Percentiles rank a stretch among this genome's conserved stretches.
Conservation (phyloP, 2,329 filamentous ascomycete species). For the Botrytis sinoallii region DNA sequence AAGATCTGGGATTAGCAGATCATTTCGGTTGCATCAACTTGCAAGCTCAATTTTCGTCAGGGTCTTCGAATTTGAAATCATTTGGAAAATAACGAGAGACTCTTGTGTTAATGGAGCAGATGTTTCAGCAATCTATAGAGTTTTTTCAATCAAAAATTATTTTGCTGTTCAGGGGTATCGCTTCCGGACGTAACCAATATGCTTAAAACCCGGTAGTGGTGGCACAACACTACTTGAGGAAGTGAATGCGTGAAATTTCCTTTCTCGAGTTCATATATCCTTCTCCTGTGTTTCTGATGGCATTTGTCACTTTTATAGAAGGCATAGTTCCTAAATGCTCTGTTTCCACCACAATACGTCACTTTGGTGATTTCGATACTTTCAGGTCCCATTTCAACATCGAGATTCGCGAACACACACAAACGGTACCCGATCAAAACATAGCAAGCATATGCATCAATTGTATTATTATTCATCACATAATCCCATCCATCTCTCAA, state of each 20-base stretch:
- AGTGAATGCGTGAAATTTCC: not conserved
- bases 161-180: not conserved
- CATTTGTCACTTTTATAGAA: not conserved
- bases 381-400: not conserved
- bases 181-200: not conserved
- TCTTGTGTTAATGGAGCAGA: not conserved
- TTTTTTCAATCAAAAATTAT: not conserved
- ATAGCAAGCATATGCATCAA: not conserved
- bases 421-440: not conserved
- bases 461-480: not conserved
- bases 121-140: not conserved
- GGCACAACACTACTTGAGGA: no score
- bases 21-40: not conserved
- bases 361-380: not conserved
- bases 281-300: not conserved
- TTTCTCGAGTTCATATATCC: no score
- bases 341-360: not conserved
- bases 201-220: not conserved
- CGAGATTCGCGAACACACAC: not conserved
- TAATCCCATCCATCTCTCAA: not conserved
- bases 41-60: rapidly evolving
- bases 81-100: not conserved
- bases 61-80: not conserved
- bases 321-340: not conserved
- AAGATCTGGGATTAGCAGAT: not conserved